These are phyloP conservation scores for Niveomyces coronatus DNA, from an alignment of 2,329 filamentous ascomycete species.

Conservation along the genomic window DNA sequence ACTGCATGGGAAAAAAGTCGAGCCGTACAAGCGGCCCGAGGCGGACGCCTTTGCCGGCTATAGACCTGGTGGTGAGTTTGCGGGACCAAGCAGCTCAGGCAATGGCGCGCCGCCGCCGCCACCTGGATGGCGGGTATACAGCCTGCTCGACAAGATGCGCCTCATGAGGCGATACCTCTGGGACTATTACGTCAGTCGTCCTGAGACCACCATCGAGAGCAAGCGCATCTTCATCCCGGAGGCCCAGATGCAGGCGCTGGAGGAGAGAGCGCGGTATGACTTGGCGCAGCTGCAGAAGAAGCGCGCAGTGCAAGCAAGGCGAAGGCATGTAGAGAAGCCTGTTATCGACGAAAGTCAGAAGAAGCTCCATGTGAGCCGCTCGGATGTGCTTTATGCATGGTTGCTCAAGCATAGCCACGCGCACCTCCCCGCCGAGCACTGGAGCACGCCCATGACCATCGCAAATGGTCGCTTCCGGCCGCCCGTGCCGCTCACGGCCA, in stretches of 20 bases:
- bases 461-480: slow-evolving; percentile 3
- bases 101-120: no score
- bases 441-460: background rate
- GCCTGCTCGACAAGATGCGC: background rate
- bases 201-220: background rate
- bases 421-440: background rate
- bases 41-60: slow-evolving; percentile 1
- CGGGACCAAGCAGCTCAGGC: no score
- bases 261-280: slow-evolving; percentile 1
- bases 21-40: background rate
- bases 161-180: background rate
- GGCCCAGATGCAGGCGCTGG: background rate
- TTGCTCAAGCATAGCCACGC: slow-evolving; percentile 5
- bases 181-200: slow-evolving; percentile 1
- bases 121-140: slow-evolving; percentile 1
- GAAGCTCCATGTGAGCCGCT: background rate
- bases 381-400: slow-evolving; percentile 4
- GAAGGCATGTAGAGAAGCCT: no score
- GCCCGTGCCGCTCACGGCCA: background rate
- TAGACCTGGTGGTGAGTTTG: slow-evolving; percentile 1
- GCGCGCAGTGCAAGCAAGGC: no score
- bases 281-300: background rate
- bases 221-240: background rate
- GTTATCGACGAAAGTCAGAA: no score
- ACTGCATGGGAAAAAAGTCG: background rate